Conservation (phyloP, 495 filamentous ascomycete genomes). For the Thozetella sp. region DNA sequence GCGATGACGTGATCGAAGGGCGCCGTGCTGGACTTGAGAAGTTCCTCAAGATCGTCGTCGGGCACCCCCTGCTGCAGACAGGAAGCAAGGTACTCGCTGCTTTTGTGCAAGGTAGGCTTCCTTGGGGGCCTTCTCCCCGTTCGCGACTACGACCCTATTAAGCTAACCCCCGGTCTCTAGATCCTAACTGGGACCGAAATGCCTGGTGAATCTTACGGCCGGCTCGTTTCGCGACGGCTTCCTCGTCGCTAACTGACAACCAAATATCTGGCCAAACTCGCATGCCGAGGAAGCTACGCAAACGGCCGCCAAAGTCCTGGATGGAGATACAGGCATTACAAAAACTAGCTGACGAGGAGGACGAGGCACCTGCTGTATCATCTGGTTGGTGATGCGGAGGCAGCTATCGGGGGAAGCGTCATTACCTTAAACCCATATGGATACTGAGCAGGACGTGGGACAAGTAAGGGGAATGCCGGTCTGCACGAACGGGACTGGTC, state of each 20-base stretch:
- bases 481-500: too few species aligned
- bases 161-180: constrained; percentile 43
- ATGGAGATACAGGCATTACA: constrained; percentile 27
- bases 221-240: constrained; percentile 22
- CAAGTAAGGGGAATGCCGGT: too few species aligned
- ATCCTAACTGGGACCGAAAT: constrained; percentile 79
- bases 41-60: constrained; percentile 96
- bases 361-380: not conserved
- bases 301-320: constrained; percentile 39
- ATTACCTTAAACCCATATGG: not conserved
- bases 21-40: constrained; percentile 88
- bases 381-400: too few species aligned
- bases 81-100: constrained; percentile 94
- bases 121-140: constrained; percentile 4
- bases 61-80: constrained; percentile 94
- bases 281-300: constrained; percentile 47
- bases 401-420: not conserved
- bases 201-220: constrained; percentile 62
- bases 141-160: not conserved
- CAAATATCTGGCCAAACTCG: constrained; percentile 19
- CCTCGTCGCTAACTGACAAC: constrained; percentile 6
- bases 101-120: constrained; percentile 87
- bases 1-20: constrained; percentile 98
- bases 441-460: not conserved
- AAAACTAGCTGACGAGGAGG: constrained; percentile 16